Base-by-base conservation (phyloP, 2,329 filamentous ascomycete species). In the Clonostachys chloroleuca region DNA sequence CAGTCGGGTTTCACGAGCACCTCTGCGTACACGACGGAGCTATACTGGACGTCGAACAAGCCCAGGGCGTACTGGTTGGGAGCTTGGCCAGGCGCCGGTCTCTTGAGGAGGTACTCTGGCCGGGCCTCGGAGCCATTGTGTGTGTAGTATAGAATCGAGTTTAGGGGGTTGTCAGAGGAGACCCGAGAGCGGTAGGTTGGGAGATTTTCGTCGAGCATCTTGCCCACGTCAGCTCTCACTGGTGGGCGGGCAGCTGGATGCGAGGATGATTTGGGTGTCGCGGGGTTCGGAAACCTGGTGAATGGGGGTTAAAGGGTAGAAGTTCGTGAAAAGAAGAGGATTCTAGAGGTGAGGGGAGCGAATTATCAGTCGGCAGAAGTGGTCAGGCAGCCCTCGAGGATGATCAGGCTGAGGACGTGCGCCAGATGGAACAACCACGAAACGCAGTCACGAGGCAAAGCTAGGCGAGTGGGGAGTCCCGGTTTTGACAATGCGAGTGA, bases 131-230 rank as follows among this genome's bases (percentile, higher is more conserved):
- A 86, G 64, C 91, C 92, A 67, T 91, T 82, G 57, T 95, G 73
- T 7, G 77, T 73, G 55, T 79, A 80, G 65, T 75, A 80, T 49
- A 81, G 76, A 60, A 78, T 74, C 55, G 68, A 86, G 61, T 77
- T 70, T 50, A 74, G 69, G 6, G 77, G 71, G 57, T 77, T 75
- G 47, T 80, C 74, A 48, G 75, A 66, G 34, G 73, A 73, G 17
- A 70, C 67, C 52, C 72, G 75, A 62, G 78, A 77, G 56, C 70
- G 76, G 60, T 82, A 84, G 41, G 78, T 90, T 47, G 92, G 92
- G n/a, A 96, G 81, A 66, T 92, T 95, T 65, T 95, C 89, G 83
- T 96, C 91, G 59, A 95, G 80, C 91, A 96, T 18, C 36, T n/a
- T 39, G 36, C 24, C 24, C 24, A 30, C 24, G 24, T 96, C 40